Base-by-base conservation (phyloP, 495 filamentous ascomycete species). In the Pseudevernia furfuracea region DNA sequence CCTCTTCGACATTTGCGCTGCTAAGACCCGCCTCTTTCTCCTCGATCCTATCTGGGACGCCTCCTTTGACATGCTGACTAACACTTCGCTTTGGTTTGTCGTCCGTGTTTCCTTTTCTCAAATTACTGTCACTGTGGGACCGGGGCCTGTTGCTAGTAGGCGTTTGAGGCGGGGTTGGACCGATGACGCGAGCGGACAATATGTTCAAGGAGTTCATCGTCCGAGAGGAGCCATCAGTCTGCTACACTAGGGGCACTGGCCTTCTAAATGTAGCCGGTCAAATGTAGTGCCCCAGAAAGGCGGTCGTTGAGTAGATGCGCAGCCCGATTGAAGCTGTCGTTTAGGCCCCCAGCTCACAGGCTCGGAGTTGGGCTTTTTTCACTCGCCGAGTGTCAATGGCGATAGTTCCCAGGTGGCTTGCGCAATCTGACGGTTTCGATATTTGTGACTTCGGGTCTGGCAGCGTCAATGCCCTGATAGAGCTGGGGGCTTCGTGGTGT, bases 151-250 rank as follows among this genome's bases (percentile, higher is more conserved):
- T 70, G 12, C 41, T 66, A 25, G 62, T 63, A 15, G 76, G 73
- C 38, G 69, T 75, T 34, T 75, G 69, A 55, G 79, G 77, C 63
- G 75, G 80, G 65, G 83, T 81, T 73, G 81, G 81, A 69, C 86
- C 86, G 67, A 89, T 85, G 73, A 94, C 90, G 79, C 89, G 87
- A 73, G 89, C 84, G 68, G 91, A 95, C 74, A 98, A 82, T 75
- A 96, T 89, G 77, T 96, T 96, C 80, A 97, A 79, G 71, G 93
- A 96, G 87, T 97, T 97, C 93, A 98, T 98, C 79, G 87, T 92
- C 79, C 73, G 71, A 71, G 70, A 70, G 73, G 74, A 78, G 81
- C 79, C 83, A 87, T 85, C 76, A 60, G 57, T 41, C 32, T 56
- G 48, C 25, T 48, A 28, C 19, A 59, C n/a, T 25, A 39, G 41